Conservation (phyloP, 345 rosid species). For the Tarenaya hassleriana region DNA sequence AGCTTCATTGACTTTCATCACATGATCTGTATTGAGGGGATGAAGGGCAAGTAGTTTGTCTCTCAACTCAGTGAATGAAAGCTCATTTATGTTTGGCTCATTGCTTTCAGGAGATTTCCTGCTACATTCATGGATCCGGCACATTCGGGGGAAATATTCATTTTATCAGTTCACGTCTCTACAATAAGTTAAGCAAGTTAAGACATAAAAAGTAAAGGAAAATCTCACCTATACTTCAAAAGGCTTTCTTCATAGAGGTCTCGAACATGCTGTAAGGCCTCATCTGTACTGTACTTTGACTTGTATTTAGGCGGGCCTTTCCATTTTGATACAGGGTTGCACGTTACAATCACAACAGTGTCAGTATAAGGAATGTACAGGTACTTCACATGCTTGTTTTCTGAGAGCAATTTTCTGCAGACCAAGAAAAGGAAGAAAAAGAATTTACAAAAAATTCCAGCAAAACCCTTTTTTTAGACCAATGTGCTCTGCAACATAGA, state of each 20-base stretch:
- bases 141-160: neutral
- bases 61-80: conserved; percentile 82
- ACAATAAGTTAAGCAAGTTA: neutral
- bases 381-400: conserved; percentile 95
- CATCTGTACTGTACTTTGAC: conserved; percentile 68
- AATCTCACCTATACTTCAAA: conserved; percentile 59
- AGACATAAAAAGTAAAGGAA: conserved; percentile 3
- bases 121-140: conserved; percentile 43
- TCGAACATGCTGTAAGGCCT: conserved; percentile 61
- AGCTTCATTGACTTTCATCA: conserved; percentile 66
- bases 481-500: neutral
- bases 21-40: conserved; percentile 84
- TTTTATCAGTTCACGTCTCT: neutral
- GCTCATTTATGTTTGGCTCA: conserved; percentile 56
- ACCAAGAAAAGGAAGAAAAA: conserved; percentile 18
- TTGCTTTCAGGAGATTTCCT: conserved; percentile 37
- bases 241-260: conserved; percentile 69
- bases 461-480: conserved; percentile 4
- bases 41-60: conserved; percentile 86
- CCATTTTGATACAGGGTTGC: conserved; percentile 91
- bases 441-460: conserved; percentile 8
- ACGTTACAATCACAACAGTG: conserved; percentile 79
- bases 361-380: conserved; percentile 79
- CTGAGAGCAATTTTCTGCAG: conserved; percentile 70
- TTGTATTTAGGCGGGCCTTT: conserved; percentile 72